Evolutionary conservation across 2,329 filamentous ascomycete species (phyloP).

Genomic region (Fusarium sp.): DNA sequence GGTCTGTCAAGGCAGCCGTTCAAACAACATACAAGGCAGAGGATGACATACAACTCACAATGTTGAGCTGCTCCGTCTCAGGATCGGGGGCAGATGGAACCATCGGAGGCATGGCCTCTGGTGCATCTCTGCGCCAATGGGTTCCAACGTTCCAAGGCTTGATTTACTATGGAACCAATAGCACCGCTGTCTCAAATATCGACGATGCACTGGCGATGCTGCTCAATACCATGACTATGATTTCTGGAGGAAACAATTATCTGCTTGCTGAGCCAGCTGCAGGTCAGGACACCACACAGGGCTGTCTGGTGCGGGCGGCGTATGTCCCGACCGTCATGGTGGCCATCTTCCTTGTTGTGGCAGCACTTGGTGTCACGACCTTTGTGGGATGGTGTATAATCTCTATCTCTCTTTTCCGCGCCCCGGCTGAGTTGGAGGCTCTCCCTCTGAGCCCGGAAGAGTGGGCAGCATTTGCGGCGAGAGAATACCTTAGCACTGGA

Average conservation of each 20-base stretch:
- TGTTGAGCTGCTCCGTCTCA: constrained; percentile 1
- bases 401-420: neutral
- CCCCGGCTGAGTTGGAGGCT: constrained; percentile 1
- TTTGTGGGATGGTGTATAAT: constrained; percentile 1
- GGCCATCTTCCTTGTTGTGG: neutral
- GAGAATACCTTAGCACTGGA: neutral
- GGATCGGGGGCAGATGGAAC: neutral
- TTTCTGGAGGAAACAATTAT: constrained; percentile 7
- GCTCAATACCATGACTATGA: constrained; percentile 5
- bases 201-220: neutral
- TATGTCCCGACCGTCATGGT: neutral
- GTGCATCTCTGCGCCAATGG: neutral
- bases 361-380: constrained; percentile 1
- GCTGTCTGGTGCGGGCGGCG: neutral
- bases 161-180: constrained; percentile 5
- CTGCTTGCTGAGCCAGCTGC: neutral
- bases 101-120: constrained; percentile 1
- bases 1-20: neutral
- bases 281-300: neutral
- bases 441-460: constrained; percentile 3
- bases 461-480: constrained; percentile 3
- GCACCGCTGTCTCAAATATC: neutral
- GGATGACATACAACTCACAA: neutral
- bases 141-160: neutral
- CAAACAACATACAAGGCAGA: constrained; percentile 2